Evolutionary conservation across 768 basidiomycete species (phyloP).

Genomic region (Pleurotus pulmonarius): DNA sequence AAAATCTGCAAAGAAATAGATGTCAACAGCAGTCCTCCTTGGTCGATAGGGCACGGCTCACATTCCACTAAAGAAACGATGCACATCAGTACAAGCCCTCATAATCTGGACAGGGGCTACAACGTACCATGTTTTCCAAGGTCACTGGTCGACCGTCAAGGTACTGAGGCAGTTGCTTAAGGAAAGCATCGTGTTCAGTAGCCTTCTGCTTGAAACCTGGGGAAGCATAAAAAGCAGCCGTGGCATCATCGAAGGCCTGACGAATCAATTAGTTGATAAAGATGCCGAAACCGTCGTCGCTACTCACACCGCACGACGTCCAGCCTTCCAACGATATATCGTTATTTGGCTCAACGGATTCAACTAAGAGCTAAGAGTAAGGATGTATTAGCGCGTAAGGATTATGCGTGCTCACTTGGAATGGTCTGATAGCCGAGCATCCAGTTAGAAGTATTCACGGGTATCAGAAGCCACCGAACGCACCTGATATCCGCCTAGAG

Average conservation of each 20-base stretch:
- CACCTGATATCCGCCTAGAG: conserved; percentile 63
- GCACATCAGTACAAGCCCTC: not conserved
- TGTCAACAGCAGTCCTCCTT: not conserved
- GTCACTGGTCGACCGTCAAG: conserved; percentile 50
- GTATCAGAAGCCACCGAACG: not conserved
- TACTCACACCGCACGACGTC: conserved; percentile 51
- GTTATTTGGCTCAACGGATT: conserved; percentile 58
- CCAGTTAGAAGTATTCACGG: no score
- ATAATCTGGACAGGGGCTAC: not conserved
- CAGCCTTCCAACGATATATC: conserved; percentile 67
- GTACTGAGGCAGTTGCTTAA: conserved; percentile 44
- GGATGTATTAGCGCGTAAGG: no score
- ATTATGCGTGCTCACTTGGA: not conserved
- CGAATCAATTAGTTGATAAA: not conserved
- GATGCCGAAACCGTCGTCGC: not conserved
- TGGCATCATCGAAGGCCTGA: conserved; percentile 47
- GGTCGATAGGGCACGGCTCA: conserved; percentile 14
- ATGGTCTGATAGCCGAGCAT: not conserved
- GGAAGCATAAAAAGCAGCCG: conserved; percentile 53
- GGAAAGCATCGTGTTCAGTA: conserved; percentile 41
- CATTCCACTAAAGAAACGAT: conserved; percentile 29
- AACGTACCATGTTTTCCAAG: conserved; percentile 56
- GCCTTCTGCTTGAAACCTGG: conserved; percentile 42
- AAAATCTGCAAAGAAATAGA: conserved; percentile 40
- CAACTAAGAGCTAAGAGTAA: conserved; percentile 31